Conservation (phyloP, 345 rosid genomes). For the Linum usitatissimum region DNA sequence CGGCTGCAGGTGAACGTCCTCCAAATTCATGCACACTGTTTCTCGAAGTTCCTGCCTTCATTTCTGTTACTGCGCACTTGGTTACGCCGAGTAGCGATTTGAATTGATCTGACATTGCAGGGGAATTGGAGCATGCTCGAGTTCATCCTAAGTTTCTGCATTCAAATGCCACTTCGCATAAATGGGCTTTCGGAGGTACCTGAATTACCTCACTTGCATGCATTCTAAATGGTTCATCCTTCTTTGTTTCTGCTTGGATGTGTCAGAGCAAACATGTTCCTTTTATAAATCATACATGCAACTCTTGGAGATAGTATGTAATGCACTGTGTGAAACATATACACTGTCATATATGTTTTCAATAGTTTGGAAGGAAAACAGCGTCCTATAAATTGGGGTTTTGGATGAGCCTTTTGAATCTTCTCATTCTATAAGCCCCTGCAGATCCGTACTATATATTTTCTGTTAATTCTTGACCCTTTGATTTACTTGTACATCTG, state of each 20-base stretch:
- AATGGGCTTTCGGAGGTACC: slow-evolving; percentile 98
- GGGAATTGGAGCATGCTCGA: slow-evolving; percentile 71
- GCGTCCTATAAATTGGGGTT: no score
- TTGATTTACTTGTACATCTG: background rate
- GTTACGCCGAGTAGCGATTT: background rate
- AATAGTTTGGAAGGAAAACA: no score
- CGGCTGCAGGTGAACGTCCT: slow-evolving; percentile 18
- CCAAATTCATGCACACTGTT: background rate
- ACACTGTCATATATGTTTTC: no score
- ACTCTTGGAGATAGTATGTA: background rate
- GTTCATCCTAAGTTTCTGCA: slow-evolving; percentile 94
- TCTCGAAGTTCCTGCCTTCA: background rate
- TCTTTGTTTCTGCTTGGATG: background rate
- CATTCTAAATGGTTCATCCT: background rate
- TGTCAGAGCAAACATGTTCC: background rate
- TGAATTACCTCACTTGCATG: background rate
- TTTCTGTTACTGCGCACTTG: background rate
- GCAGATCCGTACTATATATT: background rate
- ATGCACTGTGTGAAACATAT: background rate
- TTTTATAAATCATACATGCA: background rate
- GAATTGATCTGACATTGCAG: slow-evolving; percentile 23
- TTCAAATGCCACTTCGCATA: slow-evolving; percentile 97
- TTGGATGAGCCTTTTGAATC: background rate
- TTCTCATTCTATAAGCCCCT: background rate
- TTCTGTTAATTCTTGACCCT: no score